Evolutionary conservation across 441 rosid species (phyloP).

Genomic region (Melastoma candidum): DNA sequence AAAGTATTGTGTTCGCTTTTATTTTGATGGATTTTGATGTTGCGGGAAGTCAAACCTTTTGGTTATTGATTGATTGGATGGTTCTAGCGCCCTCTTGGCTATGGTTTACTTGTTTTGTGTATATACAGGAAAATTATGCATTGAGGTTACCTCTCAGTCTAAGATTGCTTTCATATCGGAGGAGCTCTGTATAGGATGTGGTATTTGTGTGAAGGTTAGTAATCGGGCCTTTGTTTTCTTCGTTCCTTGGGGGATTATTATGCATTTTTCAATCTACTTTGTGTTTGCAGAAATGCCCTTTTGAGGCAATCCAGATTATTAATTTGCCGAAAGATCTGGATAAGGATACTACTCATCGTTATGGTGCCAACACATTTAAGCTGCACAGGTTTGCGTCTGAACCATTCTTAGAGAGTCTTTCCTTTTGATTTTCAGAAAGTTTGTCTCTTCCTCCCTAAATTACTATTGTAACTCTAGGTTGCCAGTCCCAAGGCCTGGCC

Average conservation of each 20-base stretch:
- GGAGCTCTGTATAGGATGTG: too few species aligned
- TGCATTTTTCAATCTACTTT: conserved; percentile 1
- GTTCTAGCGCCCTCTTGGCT: too few species aligned
- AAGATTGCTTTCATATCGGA: too few species aligned
- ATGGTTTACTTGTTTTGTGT: too few species aligned
- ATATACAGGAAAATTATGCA: too few species aligned
- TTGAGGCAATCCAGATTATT: conserved; percentile 95
- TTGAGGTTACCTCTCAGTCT: too few species aligned
- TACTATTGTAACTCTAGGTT: conserved; percentile 35
- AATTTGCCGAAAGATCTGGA: conserved; percentile 89
- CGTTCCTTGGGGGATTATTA: too few species aligned
- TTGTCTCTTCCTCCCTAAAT: not conserved
- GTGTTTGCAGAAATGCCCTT: conserved; percentile 80
- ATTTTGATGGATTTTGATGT: not conserved
- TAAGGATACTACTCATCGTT: conserved; percentile 95
- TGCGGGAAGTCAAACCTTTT: too few species aligned
- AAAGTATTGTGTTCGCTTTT: not conserved
- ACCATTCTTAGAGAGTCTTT: conserved; percentile 6
- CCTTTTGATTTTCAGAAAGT: not conserved
- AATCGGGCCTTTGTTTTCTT: too few species aligned
- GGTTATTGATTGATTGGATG: too few species aligned
- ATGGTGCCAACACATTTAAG: conserved; percentile 90
- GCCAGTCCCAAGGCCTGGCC: conserved; percentile 97
- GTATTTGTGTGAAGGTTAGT: too few species aligned
- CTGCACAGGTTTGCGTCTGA: conserved; percentile 54